A percentile compares a stretch with the other conserved stretches of the same genome.
Evolutionary conservation across 2,329 filamentous ascomycete genomes (phyloP).

Genomic region (Neopestalotiopsis clavispora): DNA sequence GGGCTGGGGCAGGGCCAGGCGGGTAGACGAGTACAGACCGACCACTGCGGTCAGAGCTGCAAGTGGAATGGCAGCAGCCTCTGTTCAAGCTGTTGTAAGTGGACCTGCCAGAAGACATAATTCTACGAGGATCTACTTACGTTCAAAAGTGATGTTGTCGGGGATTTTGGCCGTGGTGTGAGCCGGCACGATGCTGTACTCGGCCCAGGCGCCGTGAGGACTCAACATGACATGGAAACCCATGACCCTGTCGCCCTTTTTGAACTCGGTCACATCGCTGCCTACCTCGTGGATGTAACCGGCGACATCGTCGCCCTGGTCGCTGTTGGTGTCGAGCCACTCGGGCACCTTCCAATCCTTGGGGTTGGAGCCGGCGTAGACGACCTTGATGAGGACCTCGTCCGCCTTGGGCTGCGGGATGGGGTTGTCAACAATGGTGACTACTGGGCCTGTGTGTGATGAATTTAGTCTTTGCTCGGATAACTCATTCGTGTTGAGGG

Average conservation of each 20-base stretch:
- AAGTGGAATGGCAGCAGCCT: slow-evolving; percentile 61
- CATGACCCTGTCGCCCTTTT: slow-evolving; percentile 27
- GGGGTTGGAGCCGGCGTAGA: slow-evolving; percentile 50
- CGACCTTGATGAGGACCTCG: slow-evolving; percentile 47
- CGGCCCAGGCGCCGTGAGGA: slow-evolving; percentile 60
- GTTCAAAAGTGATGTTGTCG: slow-evolving; percentile 52
- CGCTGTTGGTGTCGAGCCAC: slow-evolving; percentile 32
- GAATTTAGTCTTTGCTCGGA: background rate
- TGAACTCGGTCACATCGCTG: slow-evolving; percentile 60
- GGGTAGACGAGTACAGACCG: slow-evolving; percentile 46
- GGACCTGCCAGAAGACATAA: background rate
- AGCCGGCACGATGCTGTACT: slow-evolving; percentile 62
- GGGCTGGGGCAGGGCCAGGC: slow-evolving; percentile 52
- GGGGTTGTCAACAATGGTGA: slow-evolving; percentile 45
- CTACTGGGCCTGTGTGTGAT: slow-evolving; percentile 31
- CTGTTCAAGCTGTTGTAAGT: slow-evolving; percentile 29
- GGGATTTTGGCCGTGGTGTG: slow-evolving; percentile 63
- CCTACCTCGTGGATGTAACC: slow-evolving; percentile 60
- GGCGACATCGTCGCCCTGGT: slow-evolving; percentile 61
- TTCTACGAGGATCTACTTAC: slow-evolving; percentile 28
- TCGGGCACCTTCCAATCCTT: slow-evolving; percentile 50
- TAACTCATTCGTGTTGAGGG: background rate
- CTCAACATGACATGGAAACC: slow-evolving; percentile 48
- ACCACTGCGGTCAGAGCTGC: slow-evolving; percentile 59
- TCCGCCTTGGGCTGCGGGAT: slow-evolving; percentile 42